These are phyloP conservation scores for Stagonosporopsis chrysanthemi DNA, from an alignment of 2,329 filamentous ascomycete genomes.

Conservation along the genomic window DNA sequence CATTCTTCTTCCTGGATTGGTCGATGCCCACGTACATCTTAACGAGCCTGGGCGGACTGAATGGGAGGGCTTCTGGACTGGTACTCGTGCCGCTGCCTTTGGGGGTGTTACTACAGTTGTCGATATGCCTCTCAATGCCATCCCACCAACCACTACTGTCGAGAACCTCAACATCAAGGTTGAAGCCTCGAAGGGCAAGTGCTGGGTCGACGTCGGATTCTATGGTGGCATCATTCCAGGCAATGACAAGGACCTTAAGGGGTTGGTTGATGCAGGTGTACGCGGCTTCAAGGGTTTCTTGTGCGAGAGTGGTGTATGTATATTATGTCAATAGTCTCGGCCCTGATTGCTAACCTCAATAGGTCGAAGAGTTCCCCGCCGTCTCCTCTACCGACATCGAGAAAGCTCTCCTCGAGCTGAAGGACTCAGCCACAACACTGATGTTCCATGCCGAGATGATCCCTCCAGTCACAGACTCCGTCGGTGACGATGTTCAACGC, in stretches of 20 bases:
- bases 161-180: conserved; percentile 84
- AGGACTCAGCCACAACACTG: conserved; percentile 82
- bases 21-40: conserved; percentile 96
- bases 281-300: conserved; percentile 97
- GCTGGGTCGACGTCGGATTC: conserved; percentile 99
- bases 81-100: conserved; percentile 90
- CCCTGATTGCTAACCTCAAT: not conserved
- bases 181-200: conserved; percentile 81
- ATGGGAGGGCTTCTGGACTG: conserved; percentile 98
- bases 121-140: conserved; percentile 97
- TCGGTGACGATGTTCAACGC: conserved; percentile 76
- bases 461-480: conserved; percentile 81
- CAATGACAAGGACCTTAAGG: conserved; percentile 79
- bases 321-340: too few species aligned
- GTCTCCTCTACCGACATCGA: conserved; percentile 81
- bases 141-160: conserved; percentile 93
- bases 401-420: conserved; percentile 80
- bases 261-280: conserved; percentile 83
- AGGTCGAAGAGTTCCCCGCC: conserved; percentile 96
- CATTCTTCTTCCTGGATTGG: conserved; percentile 86
- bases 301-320: conserved; percentile 90
- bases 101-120: conserved; percentile 96
- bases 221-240: conserved; percentile 95
- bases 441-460: conserved; percentile 99
- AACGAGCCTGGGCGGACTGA: conserved; percentile 97